phyloP scores from a whole-genome alignment of 1,284 basidiomycete genomes.

The Kwoniella shivajii region DNA sequence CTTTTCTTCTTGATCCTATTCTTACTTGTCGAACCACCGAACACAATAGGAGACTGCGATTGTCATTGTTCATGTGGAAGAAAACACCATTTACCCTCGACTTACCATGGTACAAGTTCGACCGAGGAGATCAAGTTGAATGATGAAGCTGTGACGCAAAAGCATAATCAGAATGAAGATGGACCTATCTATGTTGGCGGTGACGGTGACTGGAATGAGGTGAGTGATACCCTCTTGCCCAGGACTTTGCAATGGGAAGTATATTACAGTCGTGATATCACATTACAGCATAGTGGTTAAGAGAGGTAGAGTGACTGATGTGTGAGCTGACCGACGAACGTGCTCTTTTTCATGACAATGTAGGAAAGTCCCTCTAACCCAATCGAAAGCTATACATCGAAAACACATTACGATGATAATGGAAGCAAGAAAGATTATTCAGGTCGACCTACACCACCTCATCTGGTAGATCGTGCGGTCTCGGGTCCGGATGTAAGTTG shows the following conservation, averaged over 20 bases:
- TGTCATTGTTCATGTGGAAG: background rate
- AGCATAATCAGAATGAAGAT: too few species aligned
- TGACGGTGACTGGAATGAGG: too few species aligned
- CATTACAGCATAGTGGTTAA: too few species aligned
- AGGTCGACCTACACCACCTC: slow-evolving; percentile 2
- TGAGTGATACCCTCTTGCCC: too few species aligned
- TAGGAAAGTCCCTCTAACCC: background rate
- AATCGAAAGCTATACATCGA: background rate
- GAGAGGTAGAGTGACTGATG: background rate
- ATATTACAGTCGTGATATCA: too few species aligned
- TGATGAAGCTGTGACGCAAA: background rate
- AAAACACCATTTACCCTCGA: background rate
- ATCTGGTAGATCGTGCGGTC: slow-evolving; percentile 3
- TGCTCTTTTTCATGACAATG: background rate
- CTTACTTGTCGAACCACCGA: slow-evolving; percentile 1
- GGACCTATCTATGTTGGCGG: background rate
- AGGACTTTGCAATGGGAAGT: too few species aligned
- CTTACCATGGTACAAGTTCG: background rate
- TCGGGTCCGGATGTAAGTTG: slow-evolving; percentile 3
- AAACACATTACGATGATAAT: background rate
- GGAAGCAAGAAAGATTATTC: background rate
- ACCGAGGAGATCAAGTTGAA: background rate
- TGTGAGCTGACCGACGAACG: background rate
- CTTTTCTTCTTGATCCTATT: background rate
- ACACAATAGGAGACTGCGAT: background rate